Evolutionary conservation across 2,329 filamentous ascomycete genomes (phyloP).

Genomic region (Cladosporium sp.): DNA sequence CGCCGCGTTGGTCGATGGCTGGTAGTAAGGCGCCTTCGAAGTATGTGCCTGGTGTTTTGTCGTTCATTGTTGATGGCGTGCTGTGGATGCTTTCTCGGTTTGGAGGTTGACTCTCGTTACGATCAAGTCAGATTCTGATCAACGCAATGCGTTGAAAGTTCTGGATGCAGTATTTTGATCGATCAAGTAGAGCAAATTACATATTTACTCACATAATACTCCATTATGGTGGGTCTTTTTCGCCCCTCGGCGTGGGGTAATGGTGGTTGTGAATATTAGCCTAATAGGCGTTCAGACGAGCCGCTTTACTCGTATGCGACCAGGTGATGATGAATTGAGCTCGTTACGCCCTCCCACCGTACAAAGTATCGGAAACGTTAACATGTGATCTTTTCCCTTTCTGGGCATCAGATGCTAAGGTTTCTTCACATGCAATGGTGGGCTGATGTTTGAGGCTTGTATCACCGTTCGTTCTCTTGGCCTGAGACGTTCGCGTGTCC

Average conservation of each 20-base stretch:
- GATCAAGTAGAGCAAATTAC: neutral
- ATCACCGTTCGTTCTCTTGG: neutral
- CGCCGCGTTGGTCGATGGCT: slow-evolving; percentile 20
- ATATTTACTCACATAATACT: neutral
- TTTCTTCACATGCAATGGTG: neutral
- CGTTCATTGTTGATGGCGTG: neutral
- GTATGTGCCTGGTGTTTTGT: neutral
- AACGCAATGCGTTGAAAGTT: neutral
- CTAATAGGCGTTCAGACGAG: neutral
- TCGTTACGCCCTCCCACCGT: no score
- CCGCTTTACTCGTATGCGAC: neutral
- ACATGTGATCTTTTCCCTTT: neutral
- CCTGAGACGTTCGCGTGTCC: neutral
- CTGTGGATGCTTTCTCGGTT: neutral
- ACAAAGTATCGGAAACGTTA: neutral
- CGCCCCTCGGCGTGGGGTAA: slow-evolving; percentile 2
- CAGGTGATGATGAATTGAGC: neutral
- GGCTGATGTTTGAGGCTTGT: neutral
- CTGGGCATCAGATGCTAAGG: neutral
- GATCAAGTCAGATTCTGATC: neutral
- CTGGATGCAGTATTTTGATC: neutral
- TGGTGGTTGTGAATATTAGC: neutral
- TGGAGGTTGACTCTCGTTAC: neutral
- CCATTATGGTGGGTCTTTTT: neutral
- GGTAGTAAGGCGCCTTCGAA: slow-evolving; percentile 22